These are phyloP conservation scores for Blastobotrys buckinghamii DNA, from an alignment of 1,139 yeast genomes.

Conservation along the genomic window DNA sequence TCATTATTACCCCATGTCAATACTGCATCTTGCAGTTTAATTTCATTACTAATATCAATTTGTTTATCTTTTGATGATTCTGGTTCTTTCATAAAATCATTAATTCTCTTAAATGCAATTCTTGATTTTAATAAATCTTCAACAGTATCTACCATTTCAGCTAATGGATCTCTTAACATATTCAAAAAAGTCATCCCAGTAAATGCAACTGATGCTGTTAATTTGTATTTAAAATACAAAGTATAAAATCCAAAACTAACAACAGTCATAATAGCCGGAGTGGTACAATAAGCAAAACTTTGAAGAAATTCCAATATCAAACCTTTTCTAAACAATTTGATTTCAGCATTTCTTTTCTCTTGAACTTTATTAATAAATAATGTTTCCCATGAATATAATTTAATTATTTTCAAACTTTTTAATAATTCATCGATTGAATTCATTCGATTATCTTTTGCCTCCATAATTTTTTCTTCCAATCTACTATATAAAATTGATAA, in stretches of 20 bases:
- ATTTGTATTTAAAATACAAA: slow-evolving; percentile 54
- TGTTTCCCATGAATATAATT: slow-evolving; percentile 93
- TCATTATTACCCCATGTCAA: slow-evolving; percentile 69
- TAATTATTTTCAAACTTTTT: slow-evolving; percentile 86
- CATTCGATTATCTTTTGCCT: slow-evolving; percentile 79
- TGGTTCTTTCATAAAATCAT: slow-evolving; percentile 64
- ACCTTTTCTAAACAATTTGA: slow-evolving; percentile 44
- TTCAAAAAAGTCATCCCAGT: slow-evolving; percentile 83
- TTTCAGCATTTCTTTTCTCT: slow-evolving; percentile 67
- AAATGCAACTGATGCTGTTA: slow-evolving; percentile 89
- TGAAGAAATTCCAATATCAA: slow-evolving; percentile 51
- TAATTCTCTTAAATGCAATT: slow-evolving; percentile 83
- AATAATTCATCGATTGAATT: slow-evolving; percentile 91
- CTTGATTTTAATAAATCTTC: slow-evolving; percentile 78
- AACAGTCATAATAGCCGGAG: slow-evolving; percentile 76
- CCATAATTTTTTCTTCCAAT: slow-evolving; percentile 65
- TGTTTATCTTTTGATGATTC: slow-evolving; percentile 71
- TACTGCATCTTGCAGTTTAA: slow-evolving; percentile 80
- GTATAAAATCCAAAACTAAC: slow-evolving; percentile 76
- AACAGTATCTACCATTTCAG: slow-evolving; percentile 81
- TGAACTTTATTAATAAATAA: slow-evolving; percentile 68
- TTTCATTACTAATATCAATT: slow-evolving; percentile 52
- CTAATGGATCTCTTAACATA: slow-evolving; percentile 76
- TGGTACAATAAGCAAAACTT: slow-evolving; percentile 56
- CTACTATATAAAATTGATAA: slow-evolving; percentile 35